phyloP scores from a whole-genome alignment of 2,329 filamentous ascomycete species.

The Periglandula ipomoeae region DNA sequence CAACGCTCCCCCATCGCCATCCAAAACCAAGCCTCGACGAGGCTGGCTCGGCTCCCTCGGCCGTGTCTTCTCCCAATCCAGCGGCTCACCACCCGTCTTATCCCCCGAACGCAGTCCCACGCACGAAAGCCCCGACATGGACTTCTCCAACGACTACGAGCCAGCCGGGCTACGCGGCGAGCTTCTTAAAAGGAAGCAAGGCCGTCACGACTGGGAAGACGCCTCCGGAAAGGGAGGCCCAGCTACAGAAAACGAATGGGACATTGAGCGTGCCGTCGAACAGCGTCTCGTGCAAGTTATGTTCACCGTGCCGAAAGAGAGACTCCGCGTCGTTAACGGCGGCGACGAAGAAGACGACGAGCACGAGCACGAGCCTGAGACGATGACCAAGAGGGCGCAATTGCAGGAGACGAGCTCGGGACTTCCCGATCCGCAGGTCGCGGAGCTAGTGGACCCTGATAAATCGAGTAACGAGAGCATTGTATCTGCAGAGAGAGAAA shows the following conservation, averaged over 20 bases:
- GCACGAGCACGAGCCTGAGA: conserved; percentile 16
- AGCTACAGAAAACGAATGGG: conserved; percentile 58
- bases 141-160: conserved; percentile 33
- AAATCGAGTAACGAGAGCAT: background rate
- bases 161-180: conserved; percentile 35
- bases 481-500: background rate
- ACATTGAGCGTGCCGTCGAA: conserved; percentile 65
- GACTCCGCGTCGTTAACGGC: conserved; percentile 81
- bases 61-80: conserved; percentile 47
- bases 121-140: conserved; percentile 19
- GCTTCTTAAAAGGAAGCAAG: conserved; percentile 45
- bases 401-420: conserved; percentile 1
- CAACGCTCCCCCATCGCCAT: conserved; percentile 41
- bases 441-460: conserved; percentile 31
- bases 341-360: conserved; percentile 34
- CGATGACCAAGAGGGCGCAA: background rate
- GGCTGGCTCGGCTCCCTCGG: conserved; percentile 62
- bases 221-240: conserved; percentile 19
- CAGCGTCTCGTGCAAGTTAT: conserved; percentile 69
- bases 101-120: conserved; percentile 16
- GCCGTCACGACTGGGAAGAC: conserved; percentile 44
- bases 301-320: conserved; percentile 87
- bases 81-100: conserved; percentile 8
- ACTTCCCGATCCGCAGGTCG: conserved; percentile 20
- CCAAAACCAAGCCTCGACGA: conserved; percentile 45